phyloP scores from a whole-genome alignment of 2,329 filamentous ascomycete species.

The Coniella lustricola region DNA sequence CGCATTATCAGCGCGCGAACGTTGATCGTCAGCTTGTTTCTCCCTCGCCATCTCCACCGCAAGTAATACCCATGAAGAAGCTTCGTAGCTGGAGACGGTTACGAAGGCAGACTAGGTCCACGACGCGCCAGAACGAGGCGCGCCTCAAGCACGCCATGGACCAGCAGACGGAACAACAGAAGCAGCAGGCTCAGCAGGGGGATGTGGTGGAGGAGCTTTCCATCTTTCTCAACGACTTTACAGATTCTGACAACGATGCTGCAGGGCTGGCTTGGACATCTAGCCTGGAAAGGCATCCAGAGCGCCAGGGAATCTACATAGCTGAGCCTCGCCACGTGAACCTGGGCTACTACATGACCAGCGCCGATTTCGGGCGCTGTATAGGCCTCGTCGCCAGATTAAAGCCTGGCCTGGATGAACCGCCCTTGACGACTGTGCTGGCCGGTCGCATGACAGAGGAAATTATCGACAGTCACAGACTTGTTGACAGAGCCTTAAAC shows the following conservation, averaged over 20 bases:
- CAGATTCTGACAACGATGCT: conserved; percentile 15
- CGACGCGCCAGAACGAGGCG: conserved; percentile 7
- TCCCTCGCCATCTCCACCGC: no score
- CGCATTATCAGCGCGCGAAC: background rate
- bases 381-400: conserved; percentile 8
- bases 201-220: background rate
- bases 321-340: conserved; percentile 15
- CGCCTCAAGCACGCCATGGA: conserved; percentile 6
- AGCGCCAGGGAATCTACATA: conserved; percentile 10
- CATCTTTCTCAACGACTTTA: conserved; percentile 15
- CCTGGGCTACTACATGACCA: conserved; percentile 15
- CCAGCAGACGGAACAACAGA: background rate
- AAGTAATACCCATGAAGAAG: conserved; percentile 10
- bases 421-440: conserved; percentile 9
- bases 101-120: conserved; percentile 12
- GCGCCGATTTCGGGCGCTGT: conserved; percentile 4
- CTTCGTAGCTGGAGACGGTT: conserved; percentile 6
- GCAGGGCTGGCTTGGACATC: conserved; percentile 11
- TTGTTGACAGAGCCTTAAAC: conserved; percentile 1
- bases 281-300: background rate
- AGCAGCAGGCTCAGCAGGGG: background rate
- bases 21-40: no score
- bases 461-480: background rate
- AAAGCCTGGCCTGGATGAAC: conserved; percentile 1
- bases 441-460: conserved; percentile 9